A percentile compares a stretch with the other conserved stretches of the same genome.
phyloP scores from a whole-genome alignment of 2,329 filamentous ascomycete species.

The Bretziella fagacearum region DNA sequence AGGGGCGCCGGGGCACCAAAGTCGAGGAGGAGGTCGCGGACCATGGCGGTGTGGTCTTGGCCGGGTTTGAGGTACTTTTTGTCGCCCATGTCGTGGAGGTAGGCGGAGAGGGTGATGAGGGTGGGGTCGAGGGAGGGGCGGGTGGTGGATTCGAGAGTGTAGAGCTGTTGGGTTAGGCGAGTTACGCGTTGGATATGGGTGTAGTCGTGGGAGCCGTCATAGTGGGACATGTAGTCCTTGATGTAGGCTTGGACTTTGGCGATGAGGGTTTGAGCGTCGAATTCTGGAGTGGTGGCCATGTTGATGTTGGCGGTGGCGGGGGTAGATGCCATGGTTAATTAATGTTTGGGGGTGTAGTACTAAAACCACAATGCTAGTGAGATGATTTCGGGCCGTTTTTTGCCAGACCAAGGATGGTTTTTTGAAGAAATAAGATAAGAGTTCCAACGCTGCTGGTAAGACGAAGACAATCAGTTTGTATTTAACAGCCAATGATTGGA shows the following conservation, averaged over 20 bases:
- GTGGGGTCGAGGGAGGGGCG: conserved; percentile 16
- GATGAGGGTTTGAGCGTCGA: conserved; percentile 24
- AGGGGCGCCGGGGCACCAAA: conserved; percentile 40
- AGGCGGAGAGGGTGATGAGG: conserved; percentile 49
- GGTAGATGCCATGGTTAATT: no score
- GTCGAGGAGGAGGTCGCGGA: conserved; percentile 36
- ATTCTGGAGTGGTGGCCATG: not conserved
- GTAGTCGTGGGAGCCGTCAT: conserved; percentile 81
- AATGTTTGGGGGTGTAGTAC: no score
- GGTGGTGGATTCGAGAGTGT: conserved; percentile 29
- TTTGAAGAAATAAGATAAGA: no score
- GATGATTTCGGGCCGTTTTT: no score
- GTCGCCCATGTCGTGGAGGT: conserved; percentile 82
- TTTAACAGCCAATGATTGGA: no score
- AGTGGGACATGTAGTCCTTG: conserved; percentile 53
- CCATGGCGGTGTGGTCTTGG: conserved; percentile 38
- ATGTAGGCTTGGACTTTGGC: conserved; percentile 46
- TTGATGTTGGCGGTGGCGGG: not conserved
- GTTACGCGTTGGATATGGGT: conserved; percentile 67
- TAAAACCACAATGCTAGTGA: no score
- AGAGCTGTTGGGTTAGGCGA: conserved; percentile 50
- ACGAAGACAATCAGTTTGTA: no score
- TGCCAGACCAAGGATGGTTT: no score
- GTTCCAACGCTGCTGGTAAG: no score
- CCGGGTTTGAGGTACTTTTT: conserved; percentile 54